A percentile compares a stretch with the other conserved stretches of the same genome.
phyloP scores from a whole-genome alignment of 1,284 basidiomycete species.

The Ustilago tritici region DNA sequence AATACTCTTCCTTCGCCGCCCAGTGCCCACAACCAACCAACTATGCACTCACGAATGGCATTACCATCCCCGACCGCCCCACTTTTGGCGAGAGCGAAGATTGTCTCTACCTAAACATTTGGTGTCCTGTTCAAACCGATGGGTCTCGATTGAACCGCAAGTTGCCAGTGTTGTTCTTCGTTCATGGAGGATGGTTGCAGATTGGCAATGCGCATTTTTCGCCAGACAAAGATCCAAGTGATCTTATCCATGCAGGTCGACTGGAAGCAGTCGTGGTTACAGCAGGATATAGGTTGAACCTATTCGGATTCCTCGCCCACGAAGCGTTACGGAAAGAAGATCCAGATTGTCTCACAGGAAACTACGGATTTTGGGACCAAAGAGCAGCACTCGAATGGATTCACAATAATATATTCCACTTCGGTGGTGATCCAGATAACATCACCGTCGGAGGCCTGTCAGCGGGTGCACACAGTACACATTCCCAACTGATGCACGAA shows the following conservation, averaged over 20 bases:
- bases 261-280: slow-evolving; percentile 44
- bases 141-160: slow-evolving; percentile 8
- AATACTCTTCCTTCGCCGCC: slow-evolving; percentile 26
- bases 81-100: slow-evolving; percentile 33
- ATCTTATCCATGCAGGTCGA: slow-evolving; percentile 28
- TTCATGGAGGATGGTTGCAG: slow-evolving; percentile 56
- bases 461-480: slow-evolving; percentile 67
- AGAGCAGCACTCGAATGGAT: slow-evolving; percentile 60
- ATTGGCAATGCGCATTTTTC: slow-evolving; percentile 37
- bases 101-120: slow-evolving; percentile 55
- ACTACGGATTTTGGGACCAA: slow-evolving; percentile 60
- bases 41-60: slow-evolving; percentile 34
- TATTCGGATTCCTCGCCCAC: slow-evolving; percentile 53
- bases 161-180: slow-evolving; percentile 47
- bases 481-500: slow-evolving; percentile 68
- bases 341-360: slow-evolving; percentile 30
- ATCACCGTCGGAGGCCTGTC: slow-evolving; percentile 67
- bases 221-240: slow-evolving; percentile 24
- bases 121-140: slow-evolving; percentile 25
- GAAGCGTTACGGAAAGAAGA: slow-evolving; percentile 32
- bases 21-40: slow-evolving; percentile 34
- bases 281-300: slow-evolving; percentile 49
- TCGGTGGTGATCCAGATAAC: slow-evolving; percentile 62
- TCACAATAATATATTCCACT: slow-evolving; percentile 55
- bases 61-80: slow-evolving; percentile 17